These are phyloP conservation scores for Inga leiocalycina DNA, from an alignment of 306 rosid species.

Conservation along the genomic window DNA sequence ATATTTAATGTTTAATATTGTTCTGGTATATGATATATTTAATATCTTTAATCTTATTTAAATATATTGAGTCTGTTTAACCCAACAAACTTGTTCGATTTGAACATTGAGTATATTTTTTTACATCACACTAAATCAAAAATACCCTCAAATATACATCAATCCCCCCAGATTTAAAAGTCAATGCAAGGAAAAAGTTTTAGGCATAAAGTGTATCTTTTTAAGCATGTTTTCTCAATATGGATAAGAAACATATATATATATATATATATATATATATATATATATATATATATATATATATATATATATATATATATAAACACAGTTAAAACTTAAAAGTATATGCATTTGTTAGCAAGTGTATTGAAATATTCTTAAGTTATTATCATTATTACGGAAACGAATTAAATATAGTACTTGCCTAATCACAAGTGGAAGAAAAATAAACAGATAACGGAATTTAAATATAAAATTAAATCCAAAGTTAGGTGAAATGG, in stretches of 20 bases:
- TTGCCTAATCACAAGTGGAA: not conserved
- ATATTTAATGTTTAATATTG: no score
- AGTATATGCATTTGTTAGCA: not conserved
- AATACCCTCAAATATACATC: not conserved
- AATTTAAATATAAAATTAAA: constrained; percentile 4
- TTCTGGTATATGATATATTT: no score
- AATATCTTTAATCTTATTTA: not conserved
- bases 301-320: no score
- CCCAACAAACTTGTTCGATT: not conserved
- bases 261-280: no score
- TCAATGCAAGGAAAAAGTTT: not conserved
- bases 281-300: no score
- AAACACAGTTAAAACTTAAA: not conserved
- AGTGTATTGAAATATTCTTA: not conserved
- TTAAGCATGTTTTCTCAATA: not conserved
- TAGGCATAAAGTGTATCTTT: not conserved
- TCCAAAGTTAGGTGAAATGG: not conserved
- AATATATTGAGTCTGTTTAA: not conserved
- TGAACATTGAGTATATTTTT: not conserved
- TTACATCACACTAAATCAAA: not conserved
- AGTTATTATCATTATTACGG: not conserved
- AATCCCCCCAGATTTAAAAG: not conserved
- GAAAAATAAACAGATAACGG: not conserved
- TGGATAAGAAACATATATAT: not conserved
- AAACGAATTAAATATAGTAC: not conserved